Conservation (phyloP, 495 filamentous ascomycete genomes). For the Cairneyella variabilis region DNA sequence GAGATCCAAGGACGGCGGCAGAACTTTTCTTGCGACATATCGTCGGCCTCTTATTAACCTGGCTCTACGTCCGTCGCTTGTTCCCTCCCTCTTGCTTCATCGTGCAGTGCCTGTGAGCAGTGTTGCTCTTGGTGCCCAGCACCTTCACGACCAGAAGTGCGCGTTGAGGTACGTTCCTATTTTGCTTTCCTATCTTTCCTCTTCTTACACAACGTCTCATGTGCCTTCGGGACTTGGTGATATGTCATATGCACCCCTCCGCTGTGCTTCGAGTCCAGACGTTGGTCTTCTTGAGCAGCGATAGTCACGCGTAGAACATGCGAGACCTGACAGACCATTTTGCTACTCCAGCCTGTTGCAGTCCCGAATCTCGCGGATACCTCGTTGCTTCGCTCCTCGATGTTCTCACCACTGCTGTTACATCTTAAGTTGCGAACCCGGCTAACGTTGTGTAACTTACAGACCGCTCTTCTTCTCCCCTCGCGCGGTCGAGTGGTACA, state of each 20-base stretch:
- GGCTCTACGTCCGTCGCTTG: constrained; percentile 8
- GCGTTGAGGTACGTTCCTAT: constrained; percentile 9
- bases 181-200: background rate
- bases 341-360: no score
- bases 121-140: constrained; percentile 14
- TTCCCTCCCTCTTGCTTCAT: constrained; percentile 4
- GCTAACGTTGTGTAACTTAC: constrained; percentile 19
- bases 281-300: background rate
- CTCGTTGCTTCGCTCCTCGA: no score
- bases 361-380: constrained; percentile 1
- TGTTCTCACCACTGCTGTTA: constrained; percentile 2
- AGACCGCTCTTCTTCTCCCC: constrained; percentile 17
- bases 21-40: constrained; percentile 11
- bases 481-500: constrained; percentile 18
- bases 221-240: background rate
- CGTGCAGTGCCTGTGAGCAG: constrained; percentile 20
- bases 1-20: constrained; percentile 8
- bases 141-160: constrained; percentile 14
- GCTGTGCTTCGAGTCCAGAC: constrained; percentile 4
- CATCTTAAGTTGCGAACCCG: background rate
- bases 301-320: background rate
- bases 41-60: constrained; percentile 11
- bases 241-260: constrained; percentile 15
- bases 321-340: no score
- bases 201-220: background rate